Evolutionary conservation across 228 moss, liverwort and hornwort species (phyloP), one percentile per base, ranked within the genome.

Genomic region (Sphagnum magellanicum): DNA sequence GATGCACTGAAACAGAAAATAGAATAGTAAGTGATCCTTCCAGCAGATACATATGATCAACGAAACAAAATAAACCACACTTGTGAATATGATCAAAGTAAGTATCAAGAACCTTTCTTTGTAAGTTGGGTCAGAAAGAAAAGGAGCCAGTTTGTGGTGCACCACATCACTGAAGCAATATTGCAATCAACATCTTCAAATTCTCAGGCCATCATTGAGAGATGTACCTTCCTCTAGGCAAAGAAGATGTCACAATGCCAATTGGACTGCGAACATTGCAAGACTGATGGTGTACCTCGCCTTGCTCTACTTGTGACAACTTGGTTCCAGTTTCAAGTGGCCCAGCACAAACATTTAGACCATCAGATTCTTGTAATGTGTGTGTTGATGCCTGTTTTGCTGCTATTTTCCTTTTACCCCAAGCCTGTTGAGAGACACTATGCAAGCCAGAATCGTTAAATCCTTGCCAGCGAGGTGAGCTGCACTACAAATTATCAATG

Each of bases 391-490:
- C 32, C 32, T 32, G 32, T 32, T 2, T 49, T 67, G 76, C 67
- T 63, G 61, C 65, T 74, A 74, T 49, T 57, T 63, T 79, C 72
- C 50, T 70, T 70, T 74, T 72, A 8, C 69, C 63, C 46, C 69
- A 32, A 67, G 59, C 59, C 10, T 47, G 70, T 71, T 81, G 81
- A 63, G 50, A 71, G 14, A 69, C n/a, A 60, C 79, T 79, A 73
- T 84, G 73, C 59, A 84, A 87, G 81, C 66, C 69, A 47, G 5
- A 67, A 76, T 86, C 84, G 6, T 84, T 81, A 73, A 89, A 75
- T 59, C 92, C 92, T 74, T 91, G 86, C 91, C 91, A 96, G 53
- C 74, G 75, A 68, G 77, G 69, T 61, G 83, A 89, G 70, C 91
- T 96, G 76, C 57, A 53, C 32, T 32, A 32, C 32, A 32, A 32